Percentiles rank a stretch among this genome's conserved stretches.
Evolutionary conservation across 2,329 filamentous ascomycete genomes (phyloP).

Genomic region (Hypoxylon sp.): DNA sequence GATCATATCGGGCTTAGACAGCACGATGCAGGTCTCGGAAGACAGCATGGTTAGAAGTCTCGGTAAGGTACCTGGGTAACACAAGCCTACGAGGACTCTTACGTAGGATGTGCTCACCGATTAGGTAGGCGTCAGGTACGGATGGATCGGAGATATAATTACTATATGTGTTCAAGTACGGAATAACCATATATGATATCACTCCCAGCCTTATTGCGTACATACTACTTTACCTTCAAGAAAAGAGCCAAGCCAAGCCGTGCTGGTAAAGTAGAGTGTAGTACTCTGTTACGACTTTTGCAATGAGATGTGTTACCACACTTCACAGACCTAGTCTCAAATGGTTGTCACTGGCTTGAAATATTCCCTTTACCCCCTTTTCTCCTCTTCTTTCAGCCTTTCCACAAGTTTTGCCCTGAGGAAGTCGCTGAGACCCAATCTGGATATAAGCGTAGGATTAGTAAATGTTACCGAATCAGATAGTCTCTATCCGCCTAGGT

Average conservation of each 20-base stretch:
- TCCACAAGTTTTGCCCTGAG: slow-evolving; percentile 66
- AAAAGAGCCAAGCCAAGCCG: too few species aligned
- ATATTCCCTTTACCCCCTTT: slow-evolving; percentile 48
- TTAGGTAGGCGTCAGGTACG: not conserved
- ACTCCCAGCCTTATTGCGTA: too few species aligned
- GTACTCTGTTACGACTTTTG: not conserved
- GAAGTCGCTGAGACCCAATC: slow-evolving; percentile 66
- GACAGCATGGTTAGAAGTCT: slow-evolving; percentile 4
- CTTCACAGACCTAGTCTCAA: not conserved
- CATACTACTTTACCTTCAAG: too few species aligned
- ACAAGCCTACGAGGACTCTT: slow-evolving; percentile 6
- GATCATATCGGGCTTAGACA: slow-evolving; percentile 6
- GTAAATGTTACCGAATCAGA: slow-evolving; percentile 10
- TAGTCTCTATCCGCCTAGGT: not conserved
- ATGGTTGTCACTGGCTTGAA: not conserved
- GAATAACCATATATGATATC: too few species aligned
- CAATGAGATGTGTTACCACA: not conserved
- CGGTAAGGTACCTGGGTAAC: slow-evolving; percentile 1
- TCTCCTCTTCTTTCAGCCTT: slow-evolving; percentile 64
- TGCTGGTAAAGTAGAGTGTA: too few species aligned
- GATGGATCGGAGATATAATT: not conserved
- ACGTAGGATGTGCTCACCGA: not conserved
- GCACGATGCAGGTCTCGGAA: slow-evolving; percentile 7
- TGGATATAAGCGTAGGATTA: slow-evolving; percentile 44
- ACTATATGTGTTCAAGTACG: not conserved